Evolutionary conservation across 768 basidiomycete genomes (phyloP), one percentile per base, ranked within the genome.

Genomic region (Lyophyllum atratum): DNA sequence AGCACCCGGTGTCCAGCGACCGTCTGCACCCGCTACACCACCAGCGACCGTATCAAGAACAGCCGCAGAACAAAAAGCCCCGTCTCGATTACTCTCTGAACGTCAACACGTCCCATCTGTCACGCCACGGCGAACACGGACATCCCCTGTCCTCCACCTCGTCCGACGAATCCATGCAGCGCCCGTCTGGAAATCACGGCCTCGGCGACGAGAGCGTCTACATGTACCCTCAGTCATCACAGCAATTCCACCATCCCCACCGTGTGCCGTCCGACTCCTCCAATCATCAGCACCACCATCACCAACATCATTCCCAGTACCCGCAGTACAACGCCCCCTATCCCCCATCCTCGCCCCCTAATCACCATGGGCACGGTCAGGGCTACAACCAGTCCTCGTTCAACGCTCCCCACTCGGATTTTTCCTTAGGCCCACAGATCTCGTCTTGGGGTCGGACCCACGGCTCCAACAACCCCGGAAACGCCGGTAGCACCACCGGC

Each of bases 21-120:
- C 65, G 66, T 11, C 2, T 66, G 59, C 39, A 70, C 56, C 61
- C 66, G 55, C 43, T 61, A 49, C 50, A 59, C 46, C 26, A 67
- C 64, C 31, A 66, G 45, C 59, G 59, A 52, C 50, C 64, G 60
- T 49, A 61, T 62, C 24, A 63, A 48, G 45, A 61, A 56, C 29
- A 59, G 51, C 45, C 55, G 44, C 39, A 58, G 59, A 59, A 46
- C 52, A 68, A 70, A 44, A 64, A 66, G 21, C 51, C 46, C 0
- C 29, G 66, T 17, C 56, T 59, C 9, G 61, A 62, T 37, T 56
- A 56, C 33, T 4, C 50, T 6, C 58, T 56, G 17, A 45, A 47
- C 11, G 14, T 59, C 21, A 48, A 29, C 17, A 42, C 55, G 6
- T 22, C 60, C 21, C 60, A 53, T 28, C n/a, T 45, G 25, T n/a